Conservation (phyloP, 148 eudicot genomes). For the Vaccinium vitisidaea region DNA sequence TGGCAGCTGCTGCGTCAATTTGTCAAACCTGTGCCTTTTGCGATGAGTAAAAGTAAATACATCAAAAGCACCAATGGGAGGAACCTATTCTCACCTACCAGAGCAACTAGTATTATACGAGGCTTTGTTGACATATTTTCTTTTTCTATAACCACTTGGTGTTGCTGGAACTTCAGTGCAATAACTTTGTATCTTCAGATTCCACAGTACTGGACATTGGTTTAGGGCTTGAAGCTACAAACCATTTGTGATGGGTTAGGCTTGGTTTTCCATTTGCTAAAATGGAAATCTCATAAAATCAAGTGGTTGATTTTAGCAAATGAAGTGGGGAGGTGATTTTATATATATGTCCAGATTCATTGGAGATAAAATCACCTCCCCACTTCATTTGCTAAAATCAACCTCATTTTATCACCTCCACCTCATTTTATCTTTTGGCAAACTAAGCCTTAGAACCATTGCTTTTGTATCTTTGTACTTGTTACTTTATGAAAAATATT, state of each 20-base stretch:
- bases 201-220: not conserved
- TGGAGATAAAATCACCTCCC: too few species aligned
- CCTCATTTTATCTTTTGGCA: too few species aligned
- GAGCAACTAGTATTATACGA: not conserved
- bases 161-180: not conserved
- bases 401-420: too few species aligned
- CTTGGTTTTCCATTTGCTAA: too few species aligned
- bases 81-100: not conserved
- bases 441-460: too few species aligned
- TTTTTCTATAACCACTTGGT: not conserved
- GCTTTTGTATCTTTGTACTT: not conserved
- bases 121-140: not conserved
- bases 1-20: not conserved
- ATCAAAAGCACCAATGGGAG: not conserved
- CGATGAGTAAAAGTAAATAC: not conserved
- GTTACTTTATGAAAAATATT: not conserved
- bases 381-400: too few species aligned
- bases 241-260: not conserved
- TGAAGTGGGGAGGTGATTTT: too few species aligned
- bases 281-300: too few species aligned
- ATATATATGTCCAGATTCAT: too few species aligned
- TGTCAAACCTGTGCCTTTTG: not conserved
- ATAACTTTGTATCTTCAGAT: not conserved
- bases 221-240: not conserved
- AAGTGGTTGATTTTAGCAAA: too few species aligned